Conservation (phyloP, 371 early-diverging fungal genomes). For the Mucor lusitanicus region DNA sequence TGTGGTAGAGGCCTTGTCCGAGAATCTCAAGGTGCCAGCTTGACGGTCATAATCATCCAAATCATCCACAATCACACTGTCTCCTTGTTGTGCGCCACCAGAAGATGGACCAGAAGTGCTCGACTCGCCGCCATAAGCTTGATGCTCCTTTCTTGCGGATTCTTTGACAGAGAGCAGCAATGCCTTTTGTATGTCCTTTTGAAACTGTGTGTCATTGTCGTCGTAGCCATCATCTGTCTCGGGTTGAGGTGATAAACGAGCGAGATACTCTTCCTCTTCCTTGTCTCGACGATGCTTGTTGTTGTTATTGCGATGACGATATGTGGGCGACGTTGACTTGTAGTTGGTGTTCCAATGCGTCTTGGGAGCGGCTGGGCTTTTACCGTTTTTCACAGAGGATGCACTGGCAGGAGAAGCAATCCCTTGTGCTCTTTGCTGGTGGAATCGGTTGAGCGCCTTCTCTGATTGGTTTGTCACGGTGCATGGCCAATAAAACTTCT, state of each 20-base stretch:
- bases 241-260: neutral
- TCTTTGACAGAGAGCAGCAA: slow-evolving; percentile 22
- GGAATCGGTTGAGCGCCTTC: slow-evolving; percentile 28
- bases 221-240: slow-evolving; percentile 21
- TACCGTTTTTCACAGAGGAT: neutral
- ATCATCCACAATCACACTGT: neutral
- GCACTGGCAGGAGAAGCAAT: neutral
- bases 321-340: neutral
- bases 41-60: neutral
- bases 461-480: slow-evolving; percentile 1
- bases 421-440: slow-evolving; percentile 14
- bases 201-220: slow-evolving; percentile 23
- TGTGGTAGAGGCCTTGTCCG: too few species aligned
- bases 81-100: neutral
- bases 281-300: neutral
- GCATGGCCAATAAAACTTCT: slow-evolving; percentile 33
- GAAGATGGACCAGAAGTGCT: neutral
- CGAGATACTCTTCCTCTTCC: neutral
- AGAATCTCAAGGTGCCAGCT: neutral
- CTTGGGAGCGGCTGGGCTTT: neutral
- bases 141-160: too few species aligned
- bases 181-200: slow-evolving; percentile 26
- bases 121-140: neutral
- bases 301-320: neutral
- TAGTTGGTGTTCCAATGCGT: neutral